phyloP scores from a whole-genome alignment of 2,329 filamentous ascomycete species.

The Podosphaera leucotricha region DNA sequence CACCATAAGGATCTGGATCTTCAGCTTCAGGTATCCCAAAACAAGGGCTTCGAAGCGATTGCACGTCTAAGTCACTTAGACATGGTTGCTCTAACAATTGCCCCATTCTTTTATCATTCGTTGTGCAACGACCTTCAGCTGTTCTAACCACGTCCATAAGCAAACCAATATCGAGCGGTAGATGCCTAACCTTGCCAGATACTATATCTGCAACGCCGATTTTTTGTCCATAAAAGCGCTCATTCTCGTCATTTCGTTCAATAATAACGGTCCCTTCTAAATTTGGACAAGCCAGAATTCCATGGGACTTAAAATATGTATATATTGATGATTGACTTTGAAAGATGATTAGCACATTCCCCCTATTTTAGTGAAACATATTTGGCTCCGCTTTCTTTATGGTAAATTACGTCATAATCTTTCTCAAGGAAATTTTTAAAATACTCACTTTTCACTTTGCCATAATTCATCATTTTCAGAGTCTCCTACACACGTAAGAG shows the following conservation, averaged over 20 bases:
- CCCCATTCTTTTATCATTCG: slow-evolving; percentile 44
- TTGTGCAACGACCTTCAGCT: slow-evolving; percentile 60
- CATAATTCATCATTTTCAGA: slow-evolving; percentile 15
- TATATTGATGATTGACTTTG: slow-evolving; percentile 27
- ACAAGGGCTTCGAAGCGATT: slow-evolving; percentile 18
- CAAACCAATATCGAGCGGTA: slow-evolving; percentile 20
- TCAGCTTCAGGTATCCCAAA: slow-evolving; percentile 62
- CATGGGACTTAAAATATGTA: slow-evolving; percentile 74
- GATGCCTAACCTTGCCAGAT: slow-evolving; percentile 13
- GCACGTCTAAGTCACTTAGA: slow-evolving; percentile 48
- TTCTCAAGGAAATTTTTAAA: background rate
- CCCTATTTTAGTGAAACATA: background rate
- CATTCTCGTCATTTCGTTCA: slow-evolving; percentile 71
- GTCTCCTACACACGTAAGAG: slow-evolving; percentile 32
- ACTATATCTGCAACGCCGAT: slow-evolving; percentile 39
- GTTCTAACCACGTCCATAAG: slow-evolving; percentile 55
- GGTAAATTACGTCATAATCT: background rate
- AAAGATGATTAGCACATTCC: background rate
- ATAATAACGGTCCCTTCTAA: slow-evolving; percentile 73
- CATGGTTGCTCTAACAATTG: slow-evolving; percentile 40
- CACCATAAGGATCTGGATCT: slow-evolving; percentile 81
- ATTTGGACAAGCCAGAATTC: slow-evolving; percentile 69
- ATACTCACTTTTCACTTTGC: slow-evolving; percentile 33
- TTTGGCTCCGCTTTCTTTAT: background rate
- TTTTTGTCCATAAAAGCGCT: slow-evolving; percentile 54